Conservation (phyloP, 768 basidiomycete species). For the Multifurca ochricompacta region DNA sequence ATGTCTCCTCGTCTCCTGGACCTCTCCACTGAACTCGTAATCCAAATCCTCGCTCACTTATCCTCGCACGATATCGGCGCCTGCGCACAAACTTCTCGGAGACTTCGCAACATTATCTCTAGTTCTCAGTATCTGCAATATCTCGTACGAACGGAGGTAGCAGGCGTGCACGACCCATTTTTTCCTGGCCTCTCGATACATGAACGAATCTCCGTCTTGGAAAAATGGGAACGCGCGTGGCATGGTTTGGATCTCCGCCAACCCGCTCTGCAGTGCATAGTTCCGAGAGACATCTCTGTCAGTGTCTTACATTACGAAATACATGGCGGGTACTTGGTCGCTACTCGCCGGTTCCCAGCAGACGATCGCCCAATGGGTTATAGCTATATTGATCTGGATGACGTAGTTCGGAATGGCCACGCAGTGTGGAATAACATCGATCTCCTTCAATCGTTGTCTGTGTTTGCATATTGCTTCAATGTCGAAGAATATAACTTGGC, state of each 20-base stretch:
- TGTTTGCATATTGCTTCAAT: slow-evolving; percentile 10
- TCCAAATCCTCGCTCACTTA: slow-evolving; percentile 12
- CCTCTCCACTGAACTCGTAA: slow-evolving; percentile 16
- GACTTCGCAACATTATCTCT: slow-evolving; percentile 8
- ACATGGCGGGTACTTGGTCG: slow-evolving; percentile 12
- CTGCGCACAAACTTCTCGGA: slow-evolving; percentile 7
- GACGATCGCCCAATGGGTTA: slow-evolving; percentile 17
- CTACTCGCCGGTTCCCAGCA: slow-evolving; percentile 1
- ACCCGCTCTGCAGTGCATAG: slow-evolving; percentile 9
- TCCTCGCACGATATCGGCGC: slow-evolving; percentile 12
- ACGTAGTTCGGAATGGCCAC: not conserved
- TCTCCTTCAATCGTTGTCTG: slow-evolving; percentile 8
- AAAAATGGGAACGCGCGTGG: slow-evolving; percentile 14
- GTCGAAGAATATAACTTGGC: slow-evolving; percentile 12
- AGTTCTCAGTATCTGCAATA: slow-evolving; percentile 13
- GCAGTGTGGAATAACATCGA: slow-evolving; percentile 8
- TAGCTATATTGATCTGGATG: slow-evolving; percentile 6
- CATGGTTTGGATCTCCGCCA: slow-evolving; percentile 6
- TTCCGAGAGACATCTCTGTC: slow-evolving; percentile 2
- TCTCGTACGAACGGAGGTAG: slow-evolving; percentile 9
- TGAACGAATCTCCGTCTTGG: slow-evolving; percentile 7
- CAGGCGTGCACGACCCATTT: slow-evolving; percentile 12
- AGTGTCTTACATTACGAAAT: slow-evolving; percentile 12
- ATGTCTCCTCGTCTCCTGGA: slow-evolving; percentile 15
- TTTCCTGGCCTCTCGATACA: slow-evolving; percentile 3